Conservation (phyloP, 179 eudicot genomes). For the Dionaea muscipula region DNA sequence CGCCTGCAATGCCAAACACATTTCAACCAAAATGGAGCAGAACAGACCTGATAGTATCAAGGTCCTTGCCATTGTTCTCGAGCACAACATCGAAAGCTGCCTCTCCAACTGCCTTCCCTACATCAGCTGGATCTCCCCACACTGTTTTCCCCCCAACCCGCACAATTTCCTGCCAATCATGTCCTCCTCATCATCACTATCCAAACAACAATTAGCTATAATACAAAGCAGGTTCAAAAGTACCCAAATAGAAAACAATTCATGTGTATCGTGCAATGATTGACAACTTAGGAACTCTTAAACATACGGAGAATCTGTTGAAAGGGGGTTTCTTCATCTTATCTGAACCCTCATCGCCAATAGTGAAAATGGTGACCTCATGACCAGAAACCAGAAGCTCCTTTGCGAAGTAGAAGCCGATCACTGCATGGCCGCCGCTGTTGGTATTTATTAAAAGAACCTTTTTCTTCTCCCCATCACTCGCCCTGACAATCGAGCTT, state of each 20-base stretch:
- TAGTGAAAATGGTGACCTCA: slow-evolving; percentile 71
- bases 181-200: not conserved
- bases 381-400: slow-evolving; percentile 74
- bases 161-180: slow-evolving; percentile 56
- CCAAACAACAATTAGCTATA: not conserved
- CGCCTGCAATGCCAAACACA: too few species aligned
- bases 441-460: slow-evolving; percentile 69
- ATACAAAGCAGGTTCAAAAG: not conserved
- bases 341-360: slow-evolving; percentile 79
- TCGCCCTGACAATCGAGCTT: slow-evolving; percentile 20
- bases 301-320: slow-evolving; percentile 62
- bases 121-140: slow-evolving; percentile 80
- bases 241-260: not conserved
- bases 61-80: slow-evolving; percentile 95
- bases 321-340: slow-evolving; percentile 98
- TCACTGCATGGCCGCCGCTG: slow-evolving; percentile 90
- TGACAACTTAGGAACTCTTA: too few species aligned
- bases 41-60: slow-evolving; percentile 69
- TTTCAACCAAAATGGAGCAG: not conserved
- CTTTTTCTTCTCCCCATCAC: slow-evolving; percentile 49
- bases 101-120: slow-evolving; percentile 57
- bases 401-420: slow-evolving; percentile 88
- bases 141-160: slow-evolving; percentile 79
- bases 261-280: too few species aligned
- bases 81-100: slow-evolving; percentile 65